phyloP scores from a whole-genome alignment of 2,329 filamentous ascomycete genomes.

The Alternaria infectoria region DNA sequence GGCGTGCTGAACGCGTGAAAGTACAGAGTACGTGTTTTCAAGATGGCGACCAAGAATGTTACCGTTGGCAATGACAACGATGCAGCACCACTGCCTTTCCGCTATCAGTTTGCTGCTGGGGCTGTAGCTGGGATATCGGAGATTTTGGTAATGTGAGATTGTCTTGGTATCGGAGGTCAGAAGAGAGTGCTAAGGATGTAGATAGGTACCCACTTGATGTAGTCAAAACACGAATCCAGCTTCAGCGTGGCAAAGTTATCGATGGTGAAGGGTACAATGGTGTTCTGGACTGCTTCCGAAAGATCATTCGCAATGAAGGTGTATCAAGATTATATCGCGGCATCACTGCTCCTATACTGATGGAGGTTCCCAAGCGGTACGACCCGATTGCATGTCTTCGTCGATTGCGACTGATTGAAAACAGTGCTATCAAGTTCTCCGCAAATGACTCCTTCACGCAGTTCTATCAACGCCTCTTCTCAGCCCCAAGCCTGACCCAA shows the following conservation, averaged over 20 bases:
- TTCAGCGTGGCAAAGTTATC: conserved; percentile 31
- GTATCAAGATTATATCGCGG: conserved; percentile 33
- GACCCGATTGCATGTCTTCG: background rate
- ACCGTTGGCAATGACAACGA: background rate
- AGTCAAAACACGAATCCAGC: conserved; percentile 40
- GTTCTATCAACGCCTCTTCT: conserved; percentile 34
- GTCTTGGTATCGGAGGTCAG: background rate
- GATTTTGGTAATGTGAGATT: conserved; percentile 35
- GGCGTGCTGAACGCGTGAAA: background rate
- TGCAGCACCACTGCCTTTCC: conserved; percentile 28
- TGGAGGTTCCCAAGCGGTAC: conserved; percentile 40
- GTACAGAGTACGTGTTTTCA: background rate
- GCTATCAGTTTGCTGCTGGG: conserved; percentile 38
- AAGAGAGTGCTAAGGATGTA: conserved; percentile 27
- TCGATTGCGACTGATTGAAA: background rate
- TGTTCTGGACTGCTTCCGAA: conserved; percentile 37
- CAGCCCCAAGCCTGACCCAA: conserved; percentile 27
- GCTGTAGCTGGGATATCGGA: conserved; percentile 23
- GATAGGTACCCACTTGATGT: conserved; percentile 44
- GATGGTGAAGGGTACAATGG: conserved; percentile 35
- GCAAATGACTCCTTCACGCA: conserved; percentile 37
- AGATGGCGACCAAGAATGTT: background rate
- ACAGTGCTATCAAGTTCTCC: conserved; percentile 41
- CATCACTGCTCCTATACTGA: conserved; percentile 41
- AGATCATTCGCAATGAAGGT: conserved; percentile 36